Base-by-base conservation (phyloP, 495 filamentous ascomycete genomes). In the Penicillium herquei region DNA sequence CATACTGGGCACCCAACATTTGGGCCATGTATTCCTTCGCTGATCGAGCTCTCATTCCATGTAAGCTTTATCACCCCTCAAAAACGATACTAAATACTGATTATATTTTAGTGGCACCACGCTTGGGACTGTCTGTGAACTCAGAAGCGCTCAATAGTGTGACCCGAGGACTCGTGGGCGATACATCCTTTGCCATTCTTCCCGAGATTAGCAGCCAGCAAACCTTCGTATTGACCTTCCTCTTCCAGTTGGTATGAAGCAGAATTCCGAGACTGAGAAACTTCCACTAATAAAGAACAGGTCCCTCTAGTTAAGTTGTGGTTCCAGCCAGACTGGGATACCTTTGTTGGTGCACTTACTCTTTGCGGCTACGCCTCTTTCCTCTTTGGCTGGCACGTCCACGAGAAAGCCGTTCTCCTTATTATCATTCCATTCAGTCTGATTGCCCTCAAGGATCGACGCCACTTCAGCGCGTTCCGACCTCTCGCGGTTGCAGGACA, bases 321-420 rank as follows among this genome's bases (percentile, higher is more conserved):
- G 48, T 52, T 84, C 13, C 78, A 79, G 41, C 92, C 93, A 7
- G 89, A 84, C 13, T 95, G 88, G 85, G 87, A 50, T 30, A 88
- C 79, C 30, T 98, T 98, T 69, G 76, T 97, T 48, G 91, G 90
- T 8, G 89, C 90, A 5, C 78, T 97, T 13, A 97, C 92, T 1
- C 85, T 97, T n/a, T 97, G 93, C 63, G 94, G 89, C 49, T 98
- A 96, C 61, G 90, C 92, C 0, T 96, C 94, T 0, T 98, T 98
- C 75, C 81, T 98, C 17, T 97, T 98, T 55, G 93, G 94, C 48
- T 98, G 94, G 94, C 94, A 98, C 65, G 94, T 98, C 16, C 94
- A 98, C 62, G 94, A 98, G 63, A 98, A 98, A 65, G 94, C 94
- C 7, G 89, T 98, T 32, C 84, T 98, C 12, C 94, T 3, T 95